Evolutionary conservation across 208 protist species (phyloP), one percentile per base, ranked within the genome.

Genomic region (Trypanosoma congolense): DNA sequence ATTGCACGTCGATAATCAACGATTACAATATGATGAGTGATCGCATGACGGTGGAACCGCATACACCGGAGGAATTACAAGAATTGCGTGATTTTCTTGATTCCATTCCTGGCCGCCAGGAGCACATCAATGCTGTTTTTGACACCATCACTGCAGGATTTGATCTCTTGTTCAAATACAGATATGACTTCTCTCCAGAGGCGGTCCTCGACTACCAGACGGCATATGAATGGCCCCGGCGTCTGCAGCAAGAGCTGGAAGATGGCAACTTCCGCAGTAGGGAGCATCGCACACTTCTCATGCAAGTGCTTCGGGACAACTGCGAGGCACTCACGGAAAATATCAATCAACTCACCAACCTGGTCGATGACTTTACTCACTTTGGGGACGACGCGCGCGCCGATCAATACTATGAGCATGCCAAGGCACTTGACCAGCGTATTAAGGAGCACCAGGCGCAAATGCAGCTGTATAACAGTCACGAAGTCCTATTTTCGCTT

Each of bases 1-100:
- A 87, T 51, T 87, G 80, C 47, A 61, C 67, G 9, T 26, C 58
- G 5, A 81, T 95, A 28, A 73, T 90, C 1, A 43, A 60, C 18
- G 65, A 77, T 12, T 97, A 96, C 66, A 66, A 83, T 38, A 60
- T 31, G 5, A 92, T 96, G 53, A 77, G 84, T 60, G 56, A 62
- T 8, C 72, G 78, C 6, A 76, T 97, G 47, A 47, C 73, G 25
- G 53, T 93, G 25, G 80, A 93, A 40, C 86, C 88, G 5, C 77
- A 64, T 16, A 95, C 88, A 35, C 90, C 92, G 14, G 90, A 97
- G 73, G 90, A 95, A 68, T 70, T 97, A 46, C 88, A 95, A 57
- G 71, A 77, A 45, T 75, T 96, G 43, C 92, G 88, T 10, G 46
- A 64, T 8, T 82, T 73, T 43, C 72, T 96, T 22, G 83, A 95